These are phyloP conservation scores for Stephanodiscus minutulus DNA, from an alignment of 108 stramenopile species.

Conservation along the genomic window DNA sequence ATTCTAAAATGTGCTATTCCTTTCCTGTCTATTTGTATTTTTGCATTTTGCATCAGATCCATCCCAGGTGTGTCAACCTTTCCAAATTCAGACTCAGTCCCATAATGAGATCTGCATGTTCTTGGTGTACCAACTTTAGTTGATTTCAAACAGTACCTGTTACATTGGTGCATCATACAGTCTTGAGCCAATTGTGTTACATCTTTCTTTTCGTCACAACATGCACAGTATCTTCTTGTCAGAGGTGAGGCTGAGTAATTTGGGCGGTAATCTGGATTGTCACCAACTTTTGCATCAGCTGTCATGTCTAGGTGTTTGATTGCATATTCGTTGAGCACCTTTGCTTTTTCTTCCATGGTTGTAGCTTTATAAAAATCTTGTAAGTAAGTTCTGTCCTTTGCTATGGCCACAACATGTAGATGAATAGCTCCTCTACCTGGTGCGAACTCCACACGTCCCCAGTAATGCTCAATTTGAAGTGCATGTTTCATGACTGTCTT, in stretches of 20 bases:
- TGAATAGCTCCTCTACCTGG: conserved; percentile 32
- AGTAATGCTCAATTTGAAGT: conserved; percentile 25
- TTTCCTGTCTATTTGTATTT: conserved; percentile 7
- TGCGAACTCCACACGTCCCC: conserved; percentile 35
- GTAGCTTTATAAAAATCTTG: conserved; percentile 15
- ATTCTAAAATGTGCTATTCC: conserved; percentile 7
- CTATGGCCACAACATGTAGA: conserved; percentile 27
- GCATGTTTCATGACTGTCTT: conserved; percentile 18
- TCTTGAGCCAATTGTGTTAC: too few species aligned
- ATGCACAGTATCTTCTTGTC: too few species aligned
- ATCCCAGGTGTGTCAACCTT: conserved; percentile 2
- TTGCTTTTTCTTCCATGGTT: conserved; percentile 10
- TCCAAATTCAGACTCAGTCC: neutral
- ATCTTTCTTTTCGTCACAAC: too few species aligned
- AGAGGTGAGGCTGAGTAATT: too few species aligned
- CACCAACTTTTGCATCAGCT: conserved; percentile 7
- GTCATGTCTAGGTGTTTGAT: conserved; percentile 17
- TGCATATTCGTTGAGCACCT: conserved; percentile 12
- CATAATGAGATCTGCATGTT: neutral
- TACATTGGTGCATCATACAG: neutral
- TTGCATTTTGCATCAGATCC: neutral
- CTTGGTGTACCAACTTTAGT: neutral
- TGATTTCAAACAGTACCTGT: neutral
- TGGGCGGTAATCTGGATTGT: neutral
- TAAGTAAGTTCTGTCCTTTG: conserved; percentile 14